Evolutionary conservation across 2,329 filamentous ascomycete species (phyloP).

Genomic region (Penicillium sp.): DNA sequence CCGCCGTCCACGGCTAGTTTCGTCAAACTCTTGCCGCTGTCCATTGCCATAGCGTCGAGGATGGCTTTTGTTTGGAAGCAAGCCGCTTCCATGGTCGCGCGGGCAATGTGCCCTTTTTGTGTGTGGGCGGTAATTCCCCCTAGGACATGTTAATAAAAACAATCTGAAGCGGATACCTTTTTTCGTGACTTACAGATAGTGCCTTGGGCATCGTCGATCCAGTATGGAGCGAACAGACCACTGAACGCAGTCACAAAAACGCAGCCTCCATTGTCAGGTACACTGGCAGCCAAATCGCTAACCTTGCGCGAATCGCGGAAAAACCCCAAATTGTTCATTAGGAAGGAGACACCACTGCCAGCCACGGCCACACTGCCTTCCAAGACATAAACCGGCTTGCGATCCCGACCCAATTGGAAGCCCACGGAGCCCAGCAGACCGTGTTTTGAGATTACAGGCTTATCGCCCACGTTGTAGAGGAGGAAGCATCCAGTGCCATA

Average conservation of each 20-base stretch:
- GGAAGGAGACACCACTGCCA: slow-evolving; percentile 76
- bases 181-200: slow-evolving; percentile 66
- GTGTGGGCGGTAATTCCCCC: slow-evolving; percentile 86
- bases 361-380: slow-evolving; percentile 84
- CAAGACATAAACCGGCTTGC: slow-evolving; percentile 74
- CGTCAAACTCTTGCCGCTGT: slow-evolving; percentile 74
- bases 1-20: slow-evolving; percentile 84
- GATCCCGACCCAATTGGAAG: slow-evolving; percentile 74
- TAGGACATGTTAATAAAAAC: slow-evolving; percentile 25
- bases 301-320: slow-evolving; percentile 64
- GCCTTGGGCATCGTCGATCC: slow-evolving; percentile 90
- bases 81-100: slow-evolving; percentile 85
- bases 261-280: slow-evolving; percentile 77
- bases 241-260: slow-evolving; percentile 89
- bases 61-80: slow-evolving; percentile 94
- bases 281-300: slow-evolving; percentile 64
- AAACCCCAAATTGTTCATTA: slow-evolving; percentile 67
- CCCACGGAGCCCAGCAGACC: slow-evolving; percentile 85
- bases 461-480: slow-evolving; percentile 82
- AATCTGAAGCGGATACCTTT: too few relatives aligned
- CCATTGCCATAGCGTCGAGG: slow-evolving; percentile 85
- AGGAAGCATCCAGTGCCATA: slow-evolving; percentile 90
- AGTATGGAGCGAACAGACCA: slow-evolving; percentile 89
- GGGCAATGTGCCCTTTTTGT: slow-evolving; percentile 80
- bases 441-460: slow-evolving; percentile 81